Conservation (phyloP, 305 asterid genomes). For the Fraxinus greggii region DNA sequence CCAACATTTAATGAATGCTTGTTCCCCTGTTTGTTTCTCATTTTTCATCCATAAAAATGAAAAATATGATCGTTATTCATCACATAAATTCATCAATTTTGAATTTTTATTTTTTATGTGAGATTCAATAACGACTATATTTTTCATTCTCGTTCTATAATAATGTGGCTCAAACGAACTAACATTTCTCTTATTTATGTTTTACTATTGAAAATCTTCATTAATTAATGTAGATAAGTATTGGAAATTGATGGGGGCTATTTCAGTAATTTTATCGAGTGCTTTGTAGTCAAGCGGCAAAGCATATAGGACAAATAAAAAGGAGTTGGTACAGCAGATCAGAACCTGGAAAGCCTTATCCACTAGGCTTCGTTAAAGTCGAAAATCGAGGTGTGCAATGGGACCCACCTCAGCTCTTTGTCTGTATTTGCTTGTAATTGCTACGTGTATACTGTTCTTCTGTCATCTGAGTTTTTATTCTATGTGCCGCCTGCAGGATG, state of each 20-base stretch:
- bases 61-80: too few species aligned
- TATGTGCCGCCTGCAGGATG: background rate
- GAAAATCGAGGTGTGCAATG: conserved; percentile 14
- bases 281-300: conserved; percentile 8
- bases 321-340: background rate
- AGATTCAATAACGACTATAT: too few species aligned
- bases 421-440: conserved; percentile 15
- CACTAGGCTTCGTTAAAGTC: conserved; percentile 20
- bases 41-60: too few species aligned
- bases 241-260: background rate
- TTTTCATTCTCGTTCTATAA: too few species aligned
- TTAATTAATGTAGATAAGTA: background rate
- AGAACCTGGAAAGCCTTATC: conserved; percentile 19
- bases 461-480: background rate
- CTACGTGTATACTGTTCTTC: conserved; percentile 22
- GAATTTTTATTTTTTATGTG: too few species aligned
- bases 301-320: background rate
- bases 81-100: too few species aligned
- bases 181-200: background rate
- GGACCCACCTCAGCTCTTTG: conserved; percentile 12
- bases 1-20: background rate
- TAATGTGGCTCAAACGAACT: too few species aligned
- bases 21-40: too few species aligned
- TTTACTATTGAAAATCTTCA: background rate
- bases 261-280: background rate